Evolutionary conservation across 208 protist species (phyloP).

Genomic region (Sergeia podlipaevii): DNA sequence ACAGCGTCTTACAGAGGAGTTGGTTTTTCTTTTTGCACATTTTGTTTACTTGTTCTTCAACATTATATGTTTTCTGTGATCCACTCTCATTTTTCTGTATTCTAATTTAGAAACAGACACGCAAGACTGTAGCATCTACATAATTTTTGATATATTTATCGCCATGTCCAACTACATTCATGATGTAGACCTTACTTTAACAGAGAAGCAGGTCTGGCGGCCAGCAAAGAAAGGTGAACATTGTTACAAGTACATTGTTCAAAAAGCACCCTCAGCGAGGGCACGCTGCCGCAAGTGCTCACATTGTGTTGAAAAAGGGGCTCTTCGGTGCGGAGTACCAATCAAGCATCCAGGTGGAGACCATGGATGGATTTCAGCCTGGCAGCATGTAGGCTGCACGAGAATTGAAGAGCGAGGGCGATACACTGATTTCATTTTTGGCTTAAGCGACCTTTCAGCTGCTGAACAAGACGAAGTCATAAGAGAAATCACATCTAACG

Average conservation of each 20-base stretch:
- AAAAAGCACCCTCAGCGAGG: constrained; percentile 57
- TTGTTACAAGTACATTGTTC: constrained; percentile 56
- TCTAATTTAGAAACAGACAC: too few relatives aligned
- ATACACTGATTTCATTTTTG: constrained; percentile 30
- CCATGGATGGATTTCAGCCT: constrained; percentile 87
- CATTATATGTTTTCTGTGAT: constrained; percentile 16
- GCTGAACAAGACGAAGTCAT: constrained; percentile 60
- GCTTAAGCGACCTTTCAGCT: constrained; percentile 35
- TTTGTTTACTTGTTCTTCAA: not conserved
- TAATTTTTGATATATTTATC: not conserved
- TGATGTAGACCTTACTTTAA: constrained; percentile 62
- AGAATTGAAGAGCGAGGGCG: constrained; percentile 27
- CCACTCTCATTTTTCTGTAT: not conserved
- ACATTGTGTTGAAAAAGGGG: constrained; percentile 71
- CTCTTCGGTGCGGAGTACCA: constrained; percentile 76
- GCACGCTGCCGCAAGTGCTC: constrained; percentile 86
- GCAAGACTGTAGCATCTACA: too few relatives aligned
- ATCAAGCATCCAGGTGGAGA: constrained; percentile 78
- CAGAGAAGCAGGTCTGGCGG: constrained; percentile 55
- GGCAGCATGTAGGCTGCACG: constrained; percentile 83
- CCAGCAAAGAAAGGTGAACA: constrained; percentile 36
- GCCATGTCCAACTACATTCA: constrained; percentile 53
- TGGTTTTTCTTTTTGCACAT: not conserved
- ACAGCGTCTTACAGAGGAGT: too few relatives aligned
- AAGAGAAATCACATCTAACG: constrained; percentile 37